Base-by-base conservation (phyloP, 2,329 filamentous ascomycete species). In the Colletotrichum orbiculare region DNA sequence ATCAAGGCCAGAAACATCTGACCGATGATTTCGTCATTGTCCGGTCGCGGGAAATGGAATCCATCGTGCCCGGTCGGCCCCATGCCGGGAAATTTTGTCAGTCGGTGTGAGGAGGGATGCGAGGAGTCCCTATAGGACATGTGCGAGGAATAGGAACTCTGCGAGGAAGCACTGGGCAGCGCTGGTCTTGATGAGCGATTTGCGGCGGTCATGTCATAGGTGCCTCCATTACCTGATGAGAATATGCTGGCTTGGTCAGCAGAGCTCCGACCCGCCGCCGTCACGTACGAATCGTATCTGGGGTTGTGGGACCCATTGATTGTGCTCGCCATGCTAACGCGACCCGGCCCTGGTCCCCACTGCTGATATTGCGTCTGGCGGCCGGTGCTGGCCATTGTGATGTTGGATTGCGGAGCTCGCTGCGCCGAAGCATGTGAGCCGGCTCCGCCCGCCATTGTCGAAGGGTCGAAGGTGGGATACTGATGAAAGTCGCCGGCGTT, bases 1-100 rank as follows among this genome's bases (percentile, higher is more conserved):
- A 99, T 98, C 69, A 99, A 82, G 56, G 93, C 90, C 73, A 94
- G 84, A 74, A 98, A 98, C 82, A 97, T 92, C 73, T 94, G 89
- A 75, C 98, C 93, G 49, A 97, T 91, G 12, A 97, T 81, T 64
- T 89, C 87, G 73, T 96, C 93, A 75, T 96, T 92, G 57, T 89
- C 86, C 13, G 93, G 93, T 71, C 91, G 88, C 50, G 89, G 86
- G 55, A 96, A 87, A 68, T 89, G 78, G 70, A 88, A 87, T 33
- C 80, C 82, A 42, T 87, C 85, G 68, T 80, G 78, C 42, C 77
- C 75, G 60, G 73, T 70, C 68, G 73, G 69, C 37, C 54, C 55
- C 61, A 65, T 68, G 64, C 73, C 72, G 69, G 83, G 82, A 54
- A 85, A 80, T 72, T 87, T 89, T 54, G 84, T 87, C 46, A 85